phyloP scores from a whole-genome alignment of 2,329 filamentous ascomycete species.

The Amauroascus verrucosus region DNA sequence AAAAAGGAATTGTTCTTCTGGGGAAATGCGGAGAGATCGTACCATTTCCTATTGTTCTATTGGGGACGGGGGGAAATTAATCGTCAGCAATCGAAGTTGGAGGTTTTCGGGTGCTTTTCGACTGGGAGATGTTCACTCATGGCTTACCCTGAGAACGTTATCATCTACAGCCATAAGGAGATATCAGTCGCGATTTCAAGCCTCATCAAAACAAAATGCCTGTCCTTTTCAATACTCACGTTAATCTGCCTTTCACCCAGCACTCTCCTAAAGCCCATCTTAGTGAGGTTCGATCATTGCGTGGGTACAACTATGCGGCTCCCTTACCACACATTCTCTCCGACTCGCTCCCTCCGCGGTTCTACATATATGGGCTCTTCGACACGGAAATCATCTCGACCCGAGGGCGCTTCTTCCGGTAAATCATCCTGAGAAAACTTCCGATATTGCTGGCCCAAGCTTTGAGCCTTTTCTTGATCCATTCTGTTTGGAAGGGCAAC shows the following conservation, averaged over 20 bases:
- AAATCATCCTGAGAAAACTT: conserved; percentile 11
- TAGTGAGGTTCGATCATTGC: neutral
- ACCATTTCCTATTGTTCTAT: conserved; percentile 35
- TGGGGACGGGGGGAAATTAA: neutral
- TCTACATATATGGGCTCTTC: conserved; percentile 15
- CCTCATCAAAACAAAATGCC: neutral
- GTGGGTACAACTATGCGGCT: neutral
- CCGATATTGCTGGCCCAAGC: conserved; percentile 9
- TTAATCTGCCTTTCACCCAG: conserved; percentile 36
- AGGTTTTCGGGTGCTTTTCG: neutral
- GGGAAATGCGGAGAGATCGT: conserved; percentile 7
- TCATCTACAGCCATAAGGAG: conserved; percentile 28
- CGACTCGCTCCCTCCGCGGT: conserved; percentile 13
- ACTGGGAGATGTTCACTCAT: neutral
- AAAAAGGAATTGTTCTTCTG: neutral
- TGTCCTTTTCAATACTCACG: conserved; percentile 13
- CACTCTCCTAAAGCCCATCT: conserved; percentile 26
- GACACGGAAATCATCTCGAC: conserved; percentile 12
- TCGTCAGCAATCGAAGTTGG: neutral
- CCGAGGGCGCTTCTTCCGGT: conserved; percentile 5
- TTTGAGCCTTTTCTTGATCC: conserved; percentile 11
- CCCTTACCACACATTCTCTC: conserved; percentile 18
- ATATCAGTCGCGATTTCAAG: neutral
- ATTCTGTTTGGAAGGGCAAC: conserved; percentile 5
- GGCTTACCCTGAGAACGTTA: conserved; percentile 36